A percentile compares a stretch with the other conserved stretches of the same genome.
Evolutionary conservation across 257 asterid genomes (phyloP).

Genomic region (Solanum virginianum): DNA sequence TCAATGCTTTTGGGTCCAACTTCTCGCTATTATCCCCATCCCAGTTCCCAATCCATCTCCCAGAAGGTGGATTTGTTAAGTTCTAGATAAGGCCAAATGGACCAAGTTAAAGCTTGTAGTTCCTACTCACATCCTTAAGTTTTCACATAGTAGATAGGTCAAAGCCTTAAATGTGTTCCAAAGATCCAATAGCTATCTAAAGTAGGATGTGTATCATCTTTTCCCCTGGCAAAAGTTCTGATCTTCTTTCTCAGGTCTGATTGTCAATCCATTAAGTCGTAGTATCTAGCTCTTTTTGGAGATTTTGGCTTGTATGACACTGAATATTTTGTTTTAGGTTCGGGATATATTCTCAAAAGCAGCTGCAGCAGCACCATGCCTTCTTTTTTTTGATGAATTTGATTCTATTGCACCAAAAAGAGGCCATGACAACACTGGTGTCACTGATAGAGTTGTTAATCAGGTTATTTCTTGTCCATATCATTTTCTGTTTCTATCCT

Average conservation of each 20-base stretch:
- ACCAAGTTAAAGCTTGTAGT: not conserved
- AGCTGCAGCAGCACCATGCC: slow-evolving; percentile 92
- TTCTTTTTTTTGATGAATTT: slow-evolving; percentile 90
- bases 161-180: not conserved
- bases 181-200: not conserved
- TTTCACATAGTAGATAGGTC: not conserved
- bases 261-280: not conserved
- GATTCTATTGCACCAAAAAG: slow-evolving; percentile 97
- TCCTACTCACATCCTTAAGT: not conserved
- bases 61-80: not conserved
- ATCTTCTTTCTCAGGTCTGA: not conserved
- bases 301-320: not conserved
- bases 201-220: not conserved
- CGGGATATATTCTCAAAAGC: slow-evolving; percentile 94
- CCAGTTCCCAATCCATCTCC: not conserved
- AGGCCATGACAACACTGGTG: slow-evolving; percentile 97
- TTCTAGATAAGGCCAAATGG: not conserved
- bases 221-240: not conserved
- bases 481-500: not conserved
- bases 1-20: not conserved
- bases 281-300: not conserved
- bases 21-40: not conserved
- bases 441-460: slow-evolving; percentile 92
- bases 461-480: slow-evolving; percentile 36
- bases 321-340: slow-evolving; percentile 34